Conservation (phyloP, 805 yeast genomes). For the Yarrowia bubula region DNA sequence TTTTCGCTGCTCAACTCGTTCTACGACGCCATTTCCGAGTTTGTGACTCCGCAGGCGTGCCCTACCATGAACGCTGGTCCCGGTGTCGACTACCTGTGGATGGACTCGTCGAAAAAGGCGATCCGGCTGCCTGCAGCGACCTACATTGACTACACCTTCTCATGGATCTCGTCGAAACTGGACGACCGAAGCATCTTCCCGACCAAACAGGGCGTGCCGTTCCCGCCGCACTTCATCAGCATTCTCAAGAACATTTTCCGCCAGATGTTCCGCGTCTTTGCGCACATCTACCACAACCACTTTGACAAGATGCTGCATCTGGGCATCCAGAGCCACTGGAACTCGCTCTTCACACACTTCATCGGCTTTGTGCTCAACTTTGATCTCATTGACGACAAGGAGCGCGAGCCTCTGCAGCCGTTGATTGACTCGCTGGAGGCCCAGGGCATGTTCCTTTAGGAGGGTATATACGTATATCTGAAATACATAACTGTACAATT, state of each 20-base stretch:
- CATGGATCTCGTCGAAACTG: slow-evolving; percentile 85
- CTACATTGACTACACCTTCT: slow-evolving; percentile 85
- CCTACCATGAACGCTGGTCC: slow-evolving; percentile 98
- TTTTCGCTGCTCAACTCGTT: slow-evolving; percentile 83
- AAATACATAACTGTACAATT: too few relatives aligned
- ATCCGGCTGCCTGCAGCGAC: slow-evolving; percentile 87
- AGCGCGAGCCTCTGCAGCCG: slow-evolving; percentile 72
- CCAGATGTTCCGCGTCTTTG: slow-evolving; percentile 94
- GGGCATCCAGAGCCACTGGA: slow-evolving; percentile 95
- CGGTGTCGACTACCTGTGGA: slow-evolving; percentile 85
- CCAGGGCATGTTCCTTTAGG: slow-evolving; percentile 54
- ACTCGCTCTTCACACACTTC: slow-evolving; percentile 93
- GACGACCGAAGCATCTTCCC: slow-evolving; percentile 91
- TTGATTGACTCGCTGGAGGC: slow-evolving; percentile 76
- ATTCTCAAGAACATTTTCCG: slow-evolving; percentile 83
- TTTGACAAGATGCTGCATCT: slow-evolving; percentile 91
- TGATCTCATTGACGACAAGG: slow-evolving; percentile 72
- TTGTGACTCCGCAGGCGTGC: slow-evolving; percentile 82
- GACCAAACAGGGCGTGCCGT: slow-evolving; percentile 81
- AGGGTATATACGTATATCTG: neutral
- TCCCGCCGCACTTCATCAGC: slow-evolving; percentile 78
- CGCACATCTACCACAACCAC: slow-evolving; percentile 91
- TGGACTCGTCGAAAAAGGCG: slow-evolving; percentile 75
- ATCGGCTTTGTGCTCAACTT: slow-evolving; percentile 84
- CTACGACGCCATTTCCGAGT: slow-evolving; percentile 86